Evolutionary conservation across 257 asterid genomes (phyloP).

Genomic region (Solanum bukasovii): DNA sequence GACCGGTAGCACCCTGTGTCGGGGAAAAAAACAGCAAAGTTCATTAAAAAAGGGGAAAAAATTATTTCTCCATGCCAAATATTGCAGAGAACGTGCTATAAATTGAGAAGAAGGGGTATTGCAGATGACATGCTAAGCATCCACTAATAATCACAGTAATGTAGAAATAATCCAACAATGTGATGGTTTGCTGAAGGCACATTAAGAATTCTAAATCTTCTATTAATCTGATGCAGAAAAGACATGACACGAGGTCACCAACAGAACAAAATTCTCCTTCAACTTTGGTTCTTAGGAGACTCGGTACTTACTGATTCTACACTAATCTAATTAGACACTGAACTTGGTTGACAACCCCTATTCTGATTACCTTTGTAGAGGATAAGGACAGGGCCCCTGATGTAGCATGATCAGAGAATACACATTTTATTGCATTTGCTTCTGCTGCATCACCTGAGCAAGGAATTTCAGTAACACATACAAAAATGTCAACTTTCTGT

Average conservation of each 20-base stretch:
- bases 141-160: background rate
- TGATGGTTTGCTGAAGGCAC: background rate
- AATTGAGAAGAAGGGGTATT: background rate
- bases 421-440: conserved; percentile 74
- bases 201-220: background rate
- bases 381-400: conserved; percentile 68
- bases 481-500: background rate
- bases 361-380: conserved; percentile 70
- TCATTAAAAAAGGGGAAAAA: background rate
- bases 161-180: background rate
- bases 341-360: background rate
- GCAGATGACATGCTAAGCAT: background rate
- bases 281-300: background rate
- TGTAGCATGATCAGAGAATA: conserved; percentile 56
- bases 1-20: conserved; percentile 81
- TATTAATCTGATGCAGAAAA: background rate
- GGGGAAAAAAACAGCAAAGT: background rate
- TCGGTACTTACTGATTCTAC: background rate
- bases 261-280: background rate
- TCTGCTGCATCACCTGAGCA: conserved; percentile 73
- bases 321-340: background rate
- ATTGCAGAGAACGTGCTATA: background rate
- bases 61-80: background rate
- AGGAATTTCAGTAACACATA: background rate
- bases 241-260: background rate